These are phyloP conservation scores for Solanum hybrid DNA, from an alignment of 305 asterid genomes.

Conservation along the genomic window DNA sequence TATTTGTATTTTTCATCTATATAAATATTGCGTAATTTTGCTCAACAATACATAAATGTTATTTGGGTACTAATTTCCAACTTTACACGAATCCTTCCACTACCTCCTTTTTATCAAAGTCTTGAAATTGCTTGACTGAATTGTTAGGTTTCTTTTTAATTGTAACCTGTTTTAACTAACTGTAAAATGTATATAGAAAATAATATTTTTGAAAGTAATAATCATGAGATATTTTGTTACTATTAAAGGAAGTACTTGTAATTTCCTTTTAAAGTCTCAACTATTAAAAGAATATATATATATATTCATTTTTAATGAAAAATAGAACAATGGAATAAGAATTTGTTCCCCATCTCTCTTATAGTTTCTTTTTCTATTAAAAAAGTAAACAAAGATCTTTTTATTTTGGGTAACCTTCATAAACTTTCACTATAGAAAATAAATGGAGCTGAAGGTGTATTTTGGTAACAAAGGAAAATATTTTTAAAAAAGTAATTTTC, in stretches of 20 bases:
- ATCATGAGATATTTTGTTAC: not conserved
- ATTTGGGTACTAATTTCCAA: not conserved
- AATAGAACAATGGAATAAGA: not conserved
- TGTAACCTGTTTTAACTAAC: too few relatives aligned
- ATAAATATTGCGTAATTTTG: not conserved
- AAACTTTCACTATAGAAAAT: not conserved
- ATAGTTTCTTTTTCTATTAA: not conserved
- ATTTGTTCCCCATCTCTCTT: not conserved
- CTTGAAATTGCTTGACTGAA: not conserved
- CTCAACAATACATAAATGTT: not conserved
- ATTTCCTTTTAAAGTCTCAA: not conserved
- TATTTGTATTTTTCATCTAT: not conserved
- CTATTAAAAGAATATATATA: not conserved
- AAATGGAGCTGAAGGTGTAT: not conserved
- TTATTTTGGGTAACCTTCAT: not conserved
- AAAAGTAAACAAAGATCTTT: not conserved
- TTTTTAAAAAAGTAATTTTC: too few relatives aligned
- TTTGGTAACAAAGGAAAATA: not conserved
- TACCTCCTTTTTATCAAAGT: not conserved
- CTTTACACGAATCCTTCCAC: not conserved
- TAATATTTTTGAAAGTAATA: not conserved
- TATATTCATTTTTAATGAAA: not conserved
- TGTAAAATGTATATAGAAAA: not conserved
- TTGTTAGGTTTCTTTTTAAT: not conserved
- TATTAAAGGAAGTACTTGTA: not conserved